A percentile compares a stretch with the other conserved stretches of the same genome.
phyloP scores from a whole-genome alignment of 106 monocot genomes.

The Platanthera guangdongensis region DNA sequence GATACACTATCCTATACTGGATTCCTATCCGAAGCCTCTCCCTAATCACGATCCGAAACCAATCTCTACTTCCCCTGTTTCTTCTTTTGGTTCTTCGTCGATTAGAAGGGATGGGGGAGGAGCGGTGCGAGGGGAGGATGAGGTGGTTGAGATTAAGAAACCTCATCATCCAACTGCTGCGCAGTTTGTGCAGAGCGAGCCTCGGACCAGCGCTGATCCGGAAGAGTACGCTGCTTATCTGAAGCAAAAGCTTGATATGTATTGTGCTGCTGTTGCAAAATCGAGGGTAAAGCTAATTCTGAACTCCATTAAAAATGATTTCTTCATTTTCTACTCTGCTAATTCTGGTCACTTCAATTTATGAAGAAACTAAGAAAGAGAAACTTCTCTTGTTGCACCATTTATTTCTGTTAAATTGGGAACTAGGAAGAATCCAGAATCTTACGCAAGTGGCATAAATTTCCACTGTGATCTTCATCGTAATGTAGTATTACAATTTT shows the following conservation, averaged over 20 bases:
- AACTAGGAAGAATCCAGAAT: not conserved
- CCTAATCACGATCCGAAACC: conserved; percentile 11
- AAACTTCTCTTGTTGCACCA: not conserved
- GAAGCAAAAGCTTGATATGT: conserved; percentile 55
- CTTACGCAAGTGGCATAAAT: not conserved
- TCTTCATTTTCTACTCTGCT: not conserved
- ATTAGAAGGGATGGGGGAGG: conserved; percentile 12
- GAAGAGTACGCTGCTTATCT: conserved; percentile 35
- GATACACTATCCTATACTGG: not conserved
- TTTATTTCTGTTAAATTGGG: not conserved
- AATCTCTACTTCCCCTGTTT: conserved; percentile 2
- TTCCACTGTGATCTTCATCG: not conserved
- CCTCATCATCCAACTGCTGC: conserved; percentile 5
- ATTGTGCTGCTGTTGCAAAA: conserved; percentile 44
- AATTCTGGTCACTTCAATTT: not conserved
- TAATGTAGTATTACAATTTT: not conserved
- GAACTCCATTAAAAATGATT: not conserved
- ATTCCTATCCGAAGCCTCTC: no score
- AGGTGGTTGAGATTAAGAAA: conserved; percentile 38
- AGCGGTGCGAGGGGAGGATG: conserved; percentile 21
- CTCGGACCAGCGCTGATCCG: conserved; percentile 24
- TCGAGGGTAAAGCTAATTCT: conserved; percentile 24
- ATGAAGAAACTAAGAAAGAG: not conserved
- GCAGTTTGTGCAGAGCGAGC: conserved; percentile 3
- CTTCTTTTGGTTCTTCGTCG: conserved; percentile 6